Evolutionary conservation across 257 asterid genomes (phyloP).

Genomic region (Leonotis leonurus): DNA sequence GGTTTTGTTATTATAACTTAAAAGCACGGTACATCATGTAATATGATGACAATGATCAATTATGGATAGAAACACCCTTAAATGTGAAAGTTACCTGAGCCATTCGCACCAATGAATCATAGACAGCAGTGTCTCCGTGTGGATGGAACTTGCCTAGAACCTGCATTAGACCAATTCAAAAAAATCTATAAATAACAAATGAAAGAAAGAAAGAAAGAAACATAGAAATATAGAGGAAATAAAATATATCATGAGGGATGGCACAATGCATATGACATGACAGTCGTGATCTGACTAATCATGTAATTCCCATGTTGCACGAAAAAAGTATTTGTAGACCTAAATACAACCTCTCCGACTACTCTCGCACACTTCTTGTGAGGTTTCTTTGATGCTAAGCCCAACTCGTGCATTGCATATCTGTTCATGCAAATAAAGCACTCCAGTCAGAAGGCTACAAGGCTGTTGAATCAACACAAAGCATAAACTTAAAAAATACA

Average conservation of each 20-base stretch:
- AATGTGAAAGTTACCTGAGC: conserved; percentile 63
- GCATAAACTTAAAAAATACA: background rate
- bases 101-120: conserved; percentile 97
- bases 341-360: conserved; percentile 84
- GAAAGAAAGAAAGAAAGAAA: background rate
- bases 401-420: conserved; percentile 95
- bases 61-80: conserved; percentile 5
- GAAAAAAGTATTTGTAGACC: conserved; percentile 9
- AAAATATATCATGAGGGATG: background rate
- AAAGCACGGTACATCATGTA: background rate
- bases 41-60: background rate
- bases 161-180: conserved; percentile 32
- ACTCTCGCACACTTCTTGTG: conserved; percentile 97
- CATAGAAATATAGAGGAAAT: background rate
- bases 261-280: background rate
- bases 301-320: background rate
- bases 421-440: conserved; percentile 30
- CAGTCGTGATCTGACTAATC: background rate
- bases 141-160: conserved; percentile 98
- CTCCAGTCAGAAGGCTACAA: conserved; percentile 17
- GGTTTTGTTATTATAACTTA: background rate
- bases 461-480: background rate
- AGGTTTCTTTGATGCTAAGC: conserved; percentile 87
- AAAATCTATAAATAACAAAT: background rate
- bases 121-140: conserved; percentile 92